Evolutionary conservation across 1,284 basidiomycete genomes (phyloP).

Genomic region (Cutaneotrichosporon cyanovorans): DNA sequence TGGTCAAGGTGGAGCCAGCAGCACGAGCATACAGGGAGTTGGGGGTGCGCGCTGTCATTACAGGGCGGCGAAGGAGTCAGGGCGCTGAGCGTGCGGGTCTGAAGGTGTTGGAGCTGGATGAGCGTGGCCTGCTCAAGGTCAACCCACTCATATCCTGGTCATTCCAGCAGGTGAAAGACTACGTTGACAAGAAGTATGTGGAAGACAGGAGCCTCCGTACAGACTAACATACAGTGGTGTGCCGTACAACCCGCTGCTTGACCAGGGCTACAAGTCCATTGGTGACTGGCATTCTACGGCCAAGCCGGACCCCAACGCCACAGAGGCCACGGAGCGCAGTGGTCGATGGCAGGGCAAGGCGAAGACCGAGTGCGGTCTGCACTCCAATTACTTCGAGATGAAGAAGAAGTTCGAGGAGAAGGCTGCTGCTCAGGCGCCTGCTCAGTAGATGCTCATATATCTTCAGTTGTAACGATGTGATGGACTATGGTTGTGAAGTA

Average conservation of each 20-base stretch:
- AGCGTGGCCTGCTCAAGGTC: conserved; percentile 85
- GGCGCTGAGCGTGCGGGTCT: conserved; percentile 77
- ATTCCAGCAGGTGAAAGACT: conserved; percentile 77
- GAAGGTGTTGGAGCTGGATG: conserved; percentile 82
- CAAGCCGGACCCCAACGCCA: conserved; percentile 51
- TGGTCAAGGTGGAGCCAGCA: conserved; percentile 94
- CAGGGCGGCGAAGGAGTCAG: conserved; percentile 85
- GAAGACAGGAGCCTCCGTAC: background rate
- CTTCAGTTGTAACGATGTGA: no score
- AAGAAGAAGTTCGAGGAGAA: conserved; percentile 44
- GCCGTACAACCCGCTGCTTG: conserved; percentile 80
- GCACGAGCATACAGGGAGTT: conserved; percentile 77
- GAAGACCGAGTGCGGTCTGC: conserved; percentile 94
- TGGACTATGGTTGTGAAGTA: no score
- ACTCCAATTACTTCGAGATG: conserved; percentile 69
- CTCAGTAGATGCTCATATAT: background rate
- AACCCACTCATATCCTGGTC: conserved; percentile 91
- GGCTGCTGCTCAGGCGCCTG: conserved; percentile 1
- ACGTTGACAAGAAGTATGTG: conserved; percentile 63
- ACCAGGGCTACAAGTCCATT: conserved; percentile 86
- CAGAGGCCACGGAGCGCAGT: conserved; percentile 68
- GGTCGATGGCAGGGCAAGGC: conserved; percentile 84
- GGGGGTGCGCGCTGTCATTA: conserved; percentile 81
- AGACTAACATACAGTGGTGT: conserved; percentile 53
- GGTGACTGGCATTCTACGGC: conserved; percentile 95